Evolutionary conservation across 495 filamentous ascomycete genomes (phyloP).

Genomic region (Penicillium psychrofluorescens): DNA sequence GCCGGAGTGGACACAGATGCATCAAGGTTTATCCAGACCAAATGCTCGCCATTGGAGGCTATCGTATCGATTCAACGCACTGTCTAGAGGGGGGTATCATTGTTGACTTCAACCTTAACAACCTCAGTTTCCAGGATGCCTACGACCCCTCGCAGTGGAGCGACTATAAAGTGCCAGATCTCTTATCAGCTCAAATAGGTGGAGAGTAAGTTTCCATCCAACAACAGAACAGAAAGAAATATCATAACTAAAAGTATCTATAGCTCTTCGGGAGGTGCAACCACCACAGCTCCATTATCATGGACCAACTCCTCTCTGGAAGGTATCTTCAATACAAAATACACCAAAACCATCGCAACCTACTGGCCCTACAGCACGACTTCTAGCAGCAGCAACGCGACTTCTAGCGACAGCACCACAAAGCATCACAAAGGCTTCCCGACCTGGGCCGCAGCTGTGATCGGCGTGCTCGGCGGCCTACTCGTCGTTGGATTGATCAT

Average conservation of each 20-base stretch:
- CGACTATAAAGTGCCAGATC: constrained; percentile 55
- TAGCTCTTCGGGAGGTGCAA: constrained; percentile 52
- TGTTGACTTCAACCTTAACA: constrained; percentile 59
- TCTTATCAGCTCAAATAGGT: constrained; percentile 51
- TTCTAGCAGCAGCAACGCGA: constrained; percentile 2
- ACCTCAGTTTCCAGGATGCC: constrained; percentile 42
- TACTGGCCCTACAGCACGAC: constrained; percentile 52
- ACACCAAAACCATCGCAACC: constrained; percentile 46
- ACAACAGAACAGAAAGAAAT: neutral
- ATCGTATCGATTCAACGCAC: constrained; percentile 5
- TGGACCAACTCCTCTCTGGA: constrained; percentile 46
- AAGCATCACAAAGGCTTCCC: constrained; percentile 34
- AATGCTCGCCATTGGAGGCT: constrained; percentile 65
- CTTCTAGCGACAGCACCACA: constrained; percentile 3
- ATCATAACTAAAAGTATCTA: neutral
- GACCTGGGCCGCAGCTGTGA: constrained; percentile 53
- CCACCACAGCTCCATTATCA: constrained; percentile 35
- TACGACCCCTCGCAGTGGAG: constrained; percentile 54
- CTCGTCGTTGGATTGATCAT: constrained; percentile 52
- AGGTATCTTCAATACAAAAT: constrained; percentile 47
- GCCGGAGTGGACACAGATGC: constrained; percentile 57
- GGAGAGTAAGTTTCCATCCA: constrained; percentile 38
- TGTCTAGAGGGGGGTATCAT: constrained; percentile 53
- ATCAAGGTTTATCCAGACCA: constrained; percentile 63
- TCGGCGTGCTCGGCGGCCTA: constrained; percentile 61